Evolutionary conservation across 805 yeast genomes (phyloP).

Genomic region (Metschnikowia santaceciliae): DNA sequence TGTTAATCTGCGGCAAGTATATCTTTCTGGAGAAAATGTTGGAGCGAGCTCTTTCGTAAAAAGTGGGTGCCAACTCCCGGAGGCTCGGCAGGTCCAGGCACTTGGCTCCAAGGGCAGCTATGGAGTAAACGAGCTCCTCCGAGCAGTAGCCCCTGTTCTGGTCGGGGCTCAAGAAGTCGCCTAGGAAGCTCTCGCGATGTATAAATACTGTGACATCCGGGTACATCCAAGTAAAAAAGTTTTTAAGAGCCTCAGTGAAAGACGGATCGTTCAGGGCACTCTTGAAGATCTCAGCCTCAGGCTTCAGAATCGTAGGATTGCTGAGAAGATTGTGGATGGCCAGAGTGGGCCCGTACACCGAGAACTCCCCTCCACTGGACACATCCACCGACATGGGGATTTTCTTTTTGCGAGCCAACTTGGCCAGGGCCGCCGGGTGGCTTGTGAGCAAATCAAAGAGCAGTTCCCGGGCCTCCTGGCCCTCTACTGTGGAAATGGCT

Average conservation of each 20-base stretch:
- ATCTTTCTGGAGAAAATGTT: constrained; percentile 13
- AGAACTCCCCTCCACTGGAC: constrained; percentile 15
- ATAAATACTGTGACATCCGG: constrained; percentile 19
- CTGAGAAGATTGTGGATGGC: constrained; percentile 17
- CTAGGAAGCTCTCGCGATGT: constrained; percentile 18
- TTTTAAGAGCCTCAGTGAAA: constrained; percentile 10
- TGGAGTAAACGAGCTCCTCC: constrained; percentile 18
- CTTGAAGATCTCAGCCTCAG: constrained; percentile 5
- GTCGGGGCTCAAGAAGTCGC: constrained; percentile 13
- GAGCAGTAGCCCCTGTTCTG: constrained; percentile 15
- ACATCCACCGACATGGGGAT: constrained; percentile 16
- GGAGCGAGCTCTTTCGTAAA: constrained; percentile 15
- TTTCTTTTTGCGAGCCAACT: constrained; percentile 4
- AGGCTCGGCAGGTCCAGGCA: constrained; percentile 9
- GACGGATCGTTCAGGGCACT: constrained; percentile 9
- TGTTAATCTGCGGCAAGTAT: constrained; percentile 15
- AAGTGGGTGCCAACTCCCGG: constrained; percentile 11
- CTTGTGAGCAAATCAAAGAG: constrained; percentile 1
- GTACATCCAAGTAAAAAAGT: constrained; percentile 17
- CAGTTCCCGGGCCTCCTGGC: not conserved
- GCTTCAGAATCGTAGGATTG: constrained; percentile 4
- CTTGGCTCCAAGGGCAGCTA: constrained; percentile 20
- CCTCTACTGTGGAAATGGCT: not conserved
- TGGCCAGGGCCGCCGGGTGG: not conserved
- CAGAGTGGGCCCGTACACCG: constrained; percentile 19